Percentiles rank a stretch among this genome's conserved stretches.
These are phyloP conservation scores for Teratosphaeria pseudoeucalypti DNA, from an alignment of 2,329 filamentous ascomycete genomes.

Conservation along the genomic window DNA sequence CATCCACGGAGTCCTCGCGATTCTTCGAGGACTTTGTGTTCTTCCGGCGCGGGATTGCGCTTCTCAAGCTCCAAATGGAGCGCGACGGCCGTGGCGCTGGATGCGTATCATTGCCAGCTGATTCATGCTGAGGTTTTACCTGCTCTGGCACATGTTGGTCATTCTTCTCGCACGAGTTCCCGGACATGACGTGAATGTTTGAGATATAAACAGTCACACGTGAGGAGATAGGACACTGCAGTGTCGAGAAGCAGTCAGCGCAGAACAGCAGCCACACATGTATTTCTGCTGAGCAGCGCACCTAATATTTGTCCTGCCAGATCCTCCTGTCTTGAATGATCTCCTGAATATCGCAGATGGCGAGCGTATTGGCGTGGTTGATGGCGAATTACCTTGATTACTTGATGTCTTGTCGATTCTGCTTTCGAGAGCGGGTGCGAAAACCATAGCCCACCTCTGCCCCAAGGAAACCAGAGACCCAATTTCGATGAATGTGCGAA, in stretches of 20 bases:
- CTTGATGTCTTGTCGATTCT: too few species aligned
- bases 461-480: too few species aligned
- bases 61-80: neutral
- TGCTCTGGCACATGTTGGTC: neutral
- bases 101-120: neutral
- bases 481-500: neutral
- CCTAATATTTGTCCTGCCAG: neutral
- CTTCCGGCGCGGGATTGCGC: neutral
- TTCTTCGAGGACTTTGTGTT: neutral
- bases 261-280: neutral
- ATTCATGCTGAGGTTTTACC: neutral
- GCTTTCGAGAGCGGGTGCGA: too few species aligned
- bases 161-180: neutral
- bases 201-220: neutral
- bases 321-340: too few species aligned
- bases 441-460: too few species aligned
- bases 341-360: too few species aligned
- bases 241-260: neutral
- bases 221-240: neutral
- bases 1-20: neutral
- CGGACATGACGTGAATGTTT: neutral
- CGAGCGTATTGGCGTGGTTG: too few species aligned
- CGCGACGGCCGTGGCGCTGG: neutral
- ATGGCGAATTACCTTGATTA: too few species aligned
- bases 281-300: neutral